These are phyloP conservation scores for Helotiales sp. DNA, from an alignment of 2,329 filamentous ascomycete genomes.

Conservation along the genomic window DNA sequence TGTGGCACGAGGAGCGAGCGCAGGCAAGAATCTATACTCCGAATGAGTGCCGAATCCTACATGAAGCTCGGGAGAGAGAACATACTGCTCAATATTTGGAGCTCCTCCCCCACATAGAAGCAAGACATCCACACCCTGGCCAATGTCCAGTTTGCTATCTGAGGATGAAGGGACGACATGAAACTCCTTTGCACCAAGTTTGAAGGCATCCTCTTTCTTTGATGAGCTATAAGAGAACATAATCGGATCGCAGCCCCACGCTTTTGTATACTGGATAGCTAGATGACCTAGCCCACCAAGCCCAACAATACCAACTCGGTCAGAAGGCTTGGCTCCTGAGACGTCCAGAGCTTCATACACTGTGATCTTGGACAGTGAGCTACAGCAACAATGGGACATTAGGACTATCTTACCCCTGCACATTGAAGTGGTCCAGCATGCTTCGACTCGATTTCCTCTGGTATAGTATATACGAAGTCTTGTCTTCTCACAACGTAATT, in stretches of 20 bases:
- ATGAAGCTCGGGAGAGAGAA: not conserved
- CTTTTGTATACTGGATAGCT: constrained; percentile 58
- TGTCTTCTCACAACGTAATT: constrained; percentile 38
- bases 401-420: constrained; percentile 35
- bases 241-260: constrained; percentile 60
- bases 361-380: constrained; percentile 23
- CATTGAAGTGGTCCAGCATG: constrained; percentile 44
- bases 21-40: constrained; percentile 6
- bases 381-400: not conserved
- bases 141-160: not conserved
- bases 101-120: constrained; percentile 11
- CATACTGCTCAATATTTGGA: constrained; percentile 15
- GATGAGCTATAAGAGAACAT: constrained; percentile 57
- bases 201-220: constrained; percentile 58
- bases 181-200: constrained; percentile 58
- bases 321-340: constrained; percentile 30
- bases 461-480: constrained; percentile 41
- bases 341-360: constrained; percentile 35
- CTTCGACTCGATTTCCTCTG: constrained; percentile 36
- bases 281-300: constrained; percentile 62
- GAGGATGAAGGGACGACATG: constrained; percentile 47
- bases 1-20: constrained; percentile 13
- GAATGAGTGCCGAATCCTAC: not conserved
- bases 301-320: constrained; percentile 47
- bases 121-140: constrained; percentile 10